Percentiles rank a stretch among this genome's conserved stretches.
These are phyloP conservation scores for Linaria vulgaris DNA, from an alignment of 257 asterid genomes.

Conservation along the genomic window DNA sequence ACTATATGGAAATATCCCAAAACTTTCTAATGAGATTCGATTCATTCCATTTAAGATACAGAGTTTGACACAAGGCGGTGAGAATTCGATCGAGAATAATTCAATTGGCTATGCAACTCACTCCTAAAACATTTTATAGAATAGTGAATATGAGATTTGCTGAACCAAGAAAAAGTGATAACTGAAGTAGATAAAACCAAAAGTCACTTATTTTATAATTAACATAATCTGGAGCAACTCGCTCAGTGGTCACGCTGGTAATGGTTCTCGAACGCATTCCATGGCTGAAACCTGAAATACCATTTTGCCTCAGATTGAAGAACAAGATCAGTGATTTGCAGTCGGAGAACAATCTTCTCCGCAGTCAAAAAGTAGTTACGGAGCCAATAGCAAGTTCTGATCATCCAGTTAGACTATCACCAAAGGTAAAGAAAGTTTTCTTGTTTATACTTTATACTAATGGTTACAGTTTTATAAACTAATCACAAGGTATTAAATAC, in stretches of 20 bases:
- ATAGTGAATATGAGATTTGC: too few species aligned
- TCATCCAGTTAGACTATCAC: conserved; percentile 32
- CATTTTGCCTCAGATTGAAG: conserved; percentile 51
- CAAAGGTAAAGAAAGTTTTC: conserved; percentile 43
- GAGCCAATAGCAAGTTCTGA: conserved; percentile 47
- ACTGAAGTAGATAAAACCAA: too few species aligned
- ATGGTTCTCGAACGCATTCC: conserved; percentile 24
- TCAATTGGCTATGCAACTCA: too few species aligned
- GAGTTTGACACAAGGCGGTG: neutral
- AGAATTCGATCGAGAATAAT: too few species aligned
- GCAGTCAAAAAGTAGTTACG: conserved; percentile 48
- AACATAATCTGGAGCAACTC: too few species aligned
- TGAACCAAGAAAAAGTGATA: too few species aligned
- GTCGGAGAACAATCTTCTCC: conserved; percentile 65
- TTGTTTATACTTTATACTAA: conserved; percentile 22
- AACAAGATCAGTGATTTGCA: conserved; percentile 67
- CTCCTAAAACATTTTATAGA: too few species aligned
- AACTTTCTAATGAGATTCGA: too few species aligned
- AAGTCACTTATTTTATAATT: too few species aligned
- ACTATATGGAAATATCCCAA: too few species aligned
- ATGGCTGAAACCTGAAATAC: conserved; percentile 22
- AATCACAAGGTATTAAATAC: conserved; percentile 25
- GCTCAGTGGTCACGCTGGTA: neutral
- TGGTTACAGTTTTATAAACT: conserved; percentile 17
- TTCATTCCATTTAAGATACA: neutral